Evolutionary conservation across 176 grass and related monocot species (phyloP).

Genomic region (Juncus inflexus): DNA sequence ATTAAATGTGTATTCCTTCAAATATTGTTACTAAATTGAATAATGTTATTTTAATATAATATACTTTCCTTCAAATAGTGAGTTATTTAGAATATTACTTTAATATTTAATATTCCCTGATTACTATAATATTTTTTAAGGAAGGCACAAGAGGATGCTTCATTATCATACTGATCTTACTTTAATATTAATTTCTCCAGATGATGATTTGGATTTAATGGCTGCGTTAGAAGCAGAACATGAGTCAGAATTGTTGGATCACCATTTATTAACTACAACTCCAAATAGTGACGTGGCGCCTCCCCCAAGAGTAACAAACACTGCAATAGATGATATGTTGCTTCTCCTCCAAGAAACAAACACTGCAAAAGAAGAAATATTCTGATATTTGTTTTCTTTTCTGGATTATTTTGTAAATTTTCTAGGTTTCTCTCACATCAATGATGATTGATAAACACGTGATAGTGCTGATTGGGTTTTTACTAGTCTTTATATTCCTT

Average conservation of each 20-base stretch:
- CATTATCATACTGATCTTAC: too few relatives aligned
- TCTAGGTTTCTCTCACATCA: constrained; percentile 18
- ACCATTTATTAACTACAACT: constrained; percentile 49
- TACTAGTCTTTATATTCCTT: not conserved
- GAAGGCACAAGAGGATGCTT: too few relatives aligned
- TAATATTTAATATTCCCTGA: too few relatives aligned
- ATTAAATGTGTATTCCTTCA: too few relatives aligned
- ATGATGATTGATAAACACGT: not conserved
- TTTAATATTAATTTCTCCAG: constrained; percentile 27
- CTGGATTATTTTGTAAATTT: constrained; percentile 28
- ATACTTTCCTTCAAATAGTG: too few relatives aligned
- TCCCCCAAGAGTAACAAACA: constrained; percentile 41
- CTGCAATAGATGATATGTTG: constrained; percentile 7
- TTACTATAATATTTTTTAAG: too few relatives aligned
- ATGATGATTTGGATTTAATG: constrained; percentile 61
- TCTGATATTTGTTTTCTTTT: constrained; percentile 6
- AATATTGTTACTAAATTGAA: too few relatives aligned
- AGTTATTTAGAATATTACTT: too few relatives aligned
- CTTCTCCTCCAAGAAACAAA: constrained; percentile 32
- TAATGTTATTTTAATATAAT: too few relatives aligned
- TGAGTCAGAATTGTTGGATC: constrained; percentile 43
- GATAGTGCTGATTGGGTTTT: constrained; percentile 24
- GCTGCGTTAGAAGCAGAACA: constrained; percentile 46
- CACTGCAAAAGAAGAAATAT: not conserved
- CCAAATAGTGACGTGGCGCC: constrained; percentile 54